A percentile compares a stretch with the other conserved stretches of the same genome.
These are phyloP conservation scores for Ceratocystis variospora DNA, from an alignment of 2,329 filamentous ascomycete species.

Conservation along the genomic window DNA sequence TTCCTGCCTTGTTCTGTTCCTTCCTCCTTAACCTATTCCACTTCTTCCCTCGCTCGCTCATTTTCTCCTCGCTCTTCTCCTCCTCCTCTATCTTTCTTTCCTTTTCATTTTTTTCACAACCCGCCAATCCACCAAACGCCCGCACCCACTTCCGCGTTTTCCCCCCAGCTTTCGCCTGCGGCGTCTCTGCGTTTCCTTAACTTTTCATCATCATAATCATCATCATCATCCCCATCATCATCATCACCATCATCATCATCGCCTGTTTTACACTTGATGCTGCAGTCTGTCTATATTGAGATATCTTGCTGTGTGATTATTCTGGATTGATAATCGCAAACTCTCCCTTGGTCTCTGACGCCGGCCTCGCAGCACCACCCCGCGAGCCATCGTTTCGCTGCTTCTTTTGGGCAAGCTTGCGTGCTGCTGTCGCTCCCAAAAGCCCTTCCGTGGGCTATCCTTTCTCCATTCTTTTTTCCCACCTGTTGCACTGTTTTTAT, in stretches of 20 bases:
- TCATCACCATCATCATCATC: not conserved
- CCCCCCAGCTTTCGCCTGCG: not conserved
- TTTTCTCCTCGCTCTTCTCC: slow-evolving; percentile 22
- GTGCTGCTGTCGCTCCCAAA: not conserved
- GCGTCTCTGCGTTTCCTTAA: not conserved
- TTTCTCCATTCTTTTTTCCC: not conserved
- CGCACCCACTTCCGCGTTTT: not conserved
- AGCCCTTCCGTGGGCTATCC: not conserved
- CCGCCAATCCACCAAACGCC: not conserved
- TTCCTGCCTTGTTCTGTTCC: slow-evolving; percentile 25
- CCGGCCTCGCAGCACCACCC: not conserved
- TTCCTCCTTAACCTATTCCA: slow-evolving; percentile 20
- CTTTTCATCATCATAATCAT: not conserved
- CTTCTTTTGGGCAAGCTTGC: not conserved
- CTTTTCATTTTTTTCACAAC: slow-evolving; percentile 5
- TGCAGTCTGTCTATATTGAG: not conserved
- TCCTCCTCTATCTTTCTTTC: slow-evolving; percentile 16
- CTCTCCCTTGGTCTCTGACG: not conserved
- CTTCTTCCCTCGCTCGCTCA: slow-evolving; percentile 9
- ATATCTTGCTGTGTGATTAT: not conserved
- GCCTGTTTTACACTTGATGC: not conserved
- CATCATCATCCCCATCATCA: too few species aligned
- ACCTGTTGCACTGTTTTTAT: not conserved
- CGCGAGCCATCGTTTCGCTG: not conserved
- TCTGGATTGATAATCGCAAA: not conserved